Conservation (phyloP, 2,329 filamentous ascomycete species). For the Capronia americana region DNA sequence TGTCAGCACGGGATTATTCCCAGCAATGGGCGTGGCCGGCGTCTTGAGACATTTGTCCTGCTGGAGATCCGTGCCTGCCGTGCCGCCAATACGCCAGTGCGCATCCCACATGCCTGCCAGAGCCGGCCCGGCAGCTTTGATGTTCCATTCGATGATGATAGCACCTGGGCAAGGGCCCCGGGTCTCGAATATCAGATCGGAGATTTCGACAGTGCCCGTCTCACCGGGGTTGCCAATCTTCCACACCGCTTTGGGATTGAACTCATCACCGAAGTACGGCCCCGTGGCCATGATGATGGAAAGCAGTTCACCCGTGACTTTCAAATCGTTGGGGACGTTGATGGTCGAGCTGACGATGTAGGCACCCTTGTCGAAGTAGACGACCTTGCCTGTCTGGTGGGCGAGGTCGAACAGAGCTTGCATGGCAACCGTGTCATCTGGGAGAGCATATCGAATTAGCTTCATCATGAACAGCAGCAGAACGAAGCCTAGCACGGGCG, state of each 20-base stretch:
- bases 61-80: slow-evolving; percentile 46
- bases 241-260: slow-evolving; percentile 41
- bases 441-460: not conserved
- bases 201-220: slow-evolving; percentile 46
- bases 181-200: slow-evolving; percentile 46
- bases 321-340: slow-evolving; percentile 65
- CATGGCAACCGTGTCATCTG: slow-evolving; percentile 66
- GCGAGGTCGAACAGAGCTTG: slow-evolving; percentile 63
- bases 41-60: slow-evolving; percentile 43
- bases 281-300: slow-evolving; percentile 46
- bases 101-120: slow-evolving; percentile 45
- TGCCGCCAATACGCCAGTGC: slow-evolving; percentile 50
- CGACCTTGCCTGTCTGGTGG: slow-evolving; percentile 58
- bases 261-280: slow-evolving; percentile 41
- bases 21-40: slow-evolving; percentile 41
- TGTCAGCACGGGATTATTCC: slow-evolving; percentile 39
- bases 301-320: slow-evolving; percentile 65
- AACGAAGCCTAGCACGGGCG: not conserved
- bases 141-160: slow-evolving; percentile 48
- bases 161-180: slow-evolving; percentile 47
- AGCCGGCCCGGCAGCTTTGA: slow-evolving; percentile 43
- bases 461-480: not conserved
- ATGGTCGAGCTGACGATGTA: slow-evolving; percentile 75
- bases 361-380: slow-evolving; percentile 77
- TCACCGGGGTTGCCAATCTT: slow-evolving; percentile 44